A percentile compares a stretch with the other conserved stretches of the same genome.
phyloP scores from a whole-genome alignment of 2,329 filamentous ascomycete genomes.

The Dactylellina sp. region DNA sequence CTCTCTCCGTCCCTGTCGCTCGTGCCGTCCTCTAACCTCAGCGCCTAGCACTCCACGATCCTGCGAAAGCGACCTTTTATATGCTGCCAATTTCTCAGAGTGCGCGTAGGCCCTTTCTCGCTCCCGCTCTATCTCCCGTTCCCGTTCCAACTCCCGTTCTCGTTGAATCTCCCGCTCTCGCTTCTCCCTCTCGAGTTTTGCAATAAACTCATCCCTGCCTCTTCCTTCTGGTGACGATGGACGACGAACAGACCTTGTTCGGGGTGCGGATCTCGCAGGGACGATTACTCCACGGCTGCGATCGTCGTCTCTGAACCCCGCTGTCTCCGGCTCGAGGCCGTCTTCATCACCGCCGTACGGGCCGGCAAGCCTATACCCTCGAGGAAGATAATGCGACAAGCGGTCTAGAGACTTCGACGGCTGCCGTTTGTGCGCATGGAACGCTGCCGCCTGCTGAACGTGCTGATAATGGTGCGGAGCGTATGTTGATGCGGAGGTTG shows the following conservation, averaged over 20 bases:
- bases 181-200: conserved; percentile 11
- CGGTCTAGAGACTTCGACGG: conserved; percentile 52
- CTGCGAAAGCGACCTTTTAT: conserved; percentile 41
- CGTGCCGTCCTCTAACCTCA: conserved; percentile 3
- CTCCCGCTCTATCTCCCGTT: background rate
- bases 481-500: conserved; percentile 46
- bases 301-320: conserved; percentile 32
- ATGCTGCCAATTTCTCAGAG: conserved; percentile 33
- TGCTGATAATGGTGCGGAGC: conserved; percentile 21
- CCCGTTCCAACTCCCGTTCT: background rate
- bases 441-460: conserved; percentile 33
- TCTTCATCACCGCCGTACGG: conserved; percentile 36
- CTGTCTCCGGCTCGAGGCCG: conserved; percentile 30
- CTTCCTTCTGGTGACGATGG: conserved; percentile 37
- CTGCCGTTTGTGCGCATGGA: conserved; percentile 33
- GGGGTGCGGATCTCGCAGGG: conserved; percentile 32
- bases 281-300: conserved; percentile 38
- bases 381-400: conserved; percentile 43
- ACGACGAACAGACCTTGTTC: conserved; percentile 29
- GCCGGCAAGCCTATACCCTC: conserved; percentile 44
- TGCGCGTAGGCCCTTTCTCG: conserved; percentile 24
- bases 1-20: conserved; percentile 34
- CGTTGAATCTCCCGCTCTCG: background rate
- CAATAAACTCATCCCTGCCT: conserved; percentile 33
- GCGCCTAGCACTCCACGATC: conserved; percentile 20